These are phyloP conservation scores for Boletales sp. DNA, from an alignment of 768 basidiomycete genomes.

Conservation along the genomic window DNA sequence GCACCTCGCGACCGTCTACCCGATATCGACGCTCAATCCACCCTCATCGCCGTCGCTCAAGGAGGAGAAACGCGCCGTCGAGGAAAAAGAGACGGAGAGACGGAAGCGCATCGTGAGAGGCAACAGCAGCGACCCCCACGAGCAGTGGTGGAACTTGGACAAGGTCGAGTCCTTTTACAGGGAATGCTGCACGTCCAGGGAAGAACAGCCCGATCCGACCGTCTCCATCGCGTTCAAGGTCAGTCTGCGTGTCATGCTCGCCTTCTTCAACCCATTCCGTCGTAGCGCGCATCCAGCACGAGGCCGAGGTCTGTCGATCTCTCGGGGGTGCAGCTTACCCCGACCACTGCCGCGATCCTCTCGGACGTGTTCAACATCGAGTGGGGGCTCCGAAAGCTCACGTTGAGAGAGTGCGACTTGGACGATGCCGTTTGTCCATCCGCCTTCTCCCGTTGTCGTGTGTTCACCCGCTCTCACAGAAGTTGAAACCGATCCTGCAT, in stretches of 20 bases:
- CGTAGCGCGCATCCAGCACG: constrained; percentile 48
- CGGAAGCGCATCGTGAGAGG: constrained; percentile 62
- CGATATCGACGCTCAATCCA: constrained; percentile 80
- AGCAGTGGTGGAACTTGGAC: constrained; percentile 78
- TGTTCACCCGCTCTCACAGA: constrained; percentile 39
- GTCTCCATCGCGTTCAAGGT: constrained; percentile 75
- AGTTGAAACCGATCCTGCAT: constrained; percentile 86
- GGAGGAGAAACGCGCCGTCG: constrained; percentile 79
- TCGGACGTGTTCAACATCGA: constrained; percentile 91
- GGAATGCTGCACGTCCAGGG: constrained; percentile 77
- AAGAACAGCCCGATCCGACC: constrained; percentile 62
- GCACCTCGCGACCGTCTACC: constrained; percentile 82
- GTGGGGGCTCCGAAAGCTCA: constrained; percentile 86
- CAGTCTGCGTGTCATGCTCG: constrained; percentile 17
- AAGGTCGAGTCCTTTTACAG: constrained; percentile 84
- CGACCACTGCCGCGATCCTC: constrained; percentile 69
- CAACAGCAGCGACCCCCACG: constrained; percentile 44
- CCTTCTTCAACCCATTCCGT: neutral
- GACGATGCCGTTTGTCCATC: constrained; percentile 62
- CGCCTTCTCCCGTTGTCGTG: neutral
- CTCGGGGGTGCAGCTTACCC: constrained; percentile 73
- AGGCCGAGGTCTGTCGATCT: constrained; percentile 73
- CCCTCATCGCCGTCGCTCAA: constrained; percentile 75
- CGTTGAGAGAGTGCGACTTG: constrained; percentile 82
- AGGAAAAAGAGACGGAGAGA: constrained; percentile 69